Evolutionary conservation across 1,284 basidiomycete genomes (phyloP).

Genomic region (Ceratobasidium sp.): DNA sequence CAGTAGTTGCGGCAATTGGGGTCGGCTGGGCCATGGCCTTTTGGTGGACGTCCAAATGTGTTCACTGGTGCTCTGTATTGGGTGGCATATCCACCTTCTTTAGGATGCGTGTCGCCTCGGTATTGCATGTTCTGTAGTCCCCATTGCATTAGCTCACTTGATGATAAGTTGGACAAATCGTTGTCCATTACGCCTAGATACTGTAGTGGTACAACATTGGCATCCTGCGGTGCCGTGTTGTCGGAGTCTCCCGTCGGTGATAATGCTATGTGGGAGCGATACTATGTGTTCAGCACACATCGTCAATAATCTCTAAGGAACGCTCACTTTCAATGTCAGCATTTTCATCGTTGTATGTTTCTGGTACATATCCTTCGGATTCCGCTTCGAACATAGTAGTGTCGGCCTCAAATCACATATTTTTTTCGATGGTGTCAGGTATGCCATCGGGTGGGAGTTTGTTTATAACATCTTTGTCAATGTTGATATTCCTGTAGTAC

Average conservation of each 20-base stretch:
- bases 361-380: slow-evolving; percentile 31
- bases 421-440: too few species aligned
- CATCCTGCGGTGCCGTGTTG: too few species aligned
- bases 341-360: background rate
- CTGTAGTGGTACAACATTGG: slow-evolving; percentile 27
- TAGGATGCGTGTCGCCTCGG: background rate
- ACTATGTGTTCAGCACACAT: background rate
- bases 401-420: too few species aligned
- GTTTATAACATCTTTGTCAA: background rate
- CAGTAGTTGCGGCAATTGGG: slow-evolving; percentile 49
- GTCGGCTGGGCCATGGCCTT: background rate
- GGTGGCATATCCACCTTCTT: slow-evolving; percentile 42
- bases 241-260: too few species aligned
- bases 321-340: background rate
- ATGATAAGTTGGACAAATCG: slow-evolving; percentile 14
- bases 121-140: slow-evolving; percentile 27
- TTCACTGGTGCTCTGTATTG: slow-evolving; percentile 42
- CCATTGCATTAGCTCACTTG: slow-evolving; percentile 6
- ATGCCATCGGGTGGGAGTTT: slow-evolving; percentile 43
- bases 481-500: slow-evolving; percentile 21
- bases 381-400: background rate
- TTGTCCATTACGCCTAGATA: slow-evolving; percentile 13
- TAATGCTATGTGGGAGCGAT: too few species aligned
- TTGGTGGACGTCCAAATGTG: slow-evolving; percentile 16
- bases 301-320: too few species aligned